These are phyloP conservation scores for Drechslerella stenobrocha DNA, from an alignment of 2,329 filamentous ascomycete species.

Conservation along the genomic window DNA sequence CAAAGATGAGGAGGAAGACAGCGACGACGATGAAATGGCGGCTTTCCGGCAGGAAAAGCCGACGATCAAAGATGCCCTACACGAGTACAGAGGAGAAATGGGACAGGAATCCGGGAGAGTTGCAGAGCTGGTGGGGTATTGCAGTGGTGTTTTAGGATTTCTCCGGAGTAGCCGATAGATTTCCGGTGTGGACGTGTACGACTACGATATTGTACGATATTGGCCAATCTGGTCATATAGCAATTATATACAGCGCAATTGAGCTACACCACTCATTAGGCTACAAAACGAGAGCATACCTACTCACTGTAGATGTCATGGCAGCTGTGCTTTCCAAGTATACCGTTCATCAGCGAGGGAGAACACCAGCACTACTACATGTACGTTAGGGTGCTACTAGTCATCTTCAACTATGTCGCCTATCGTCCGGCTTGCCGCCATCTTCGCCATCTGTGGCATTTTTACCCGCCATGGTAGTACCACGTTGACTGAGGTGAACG, in stretches of 20 bases:
- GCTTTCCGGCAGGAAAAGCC: conserved; percentile 24
- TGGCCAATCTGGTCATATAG: conserved; percentile 1
- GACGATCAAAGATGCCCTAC: conserved; percentile 61
- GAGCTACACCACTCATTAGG: too few species aligned
- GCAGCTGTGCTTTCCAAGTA: too few species aligned
- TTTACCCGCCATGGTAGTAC: too few species aligned
- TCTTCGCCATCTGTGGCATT: too few species aligned
- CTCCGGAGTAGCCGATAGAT: conserved; percentile 63
- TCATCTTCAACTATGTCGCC: too few species aligned
- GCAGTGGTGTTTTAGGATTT: conserved; percentile 81
- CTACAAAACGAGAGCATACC: too few species aligned
- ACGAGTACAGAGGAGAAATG: conserved; percentile 72
- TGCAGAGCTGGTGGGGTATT: conserved; percentile 79
- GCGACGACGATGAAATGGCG: conserved; percentile 56
- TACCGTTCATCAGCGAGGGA: too few species aligned
- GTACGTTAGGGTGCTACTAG: too few species aligned
- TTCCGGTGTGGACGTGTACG: background rate
- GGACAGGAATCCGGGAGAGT: conserved; percentile 71
- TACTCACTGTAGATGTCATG: too few species aligned
- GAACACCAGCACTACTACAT: too few species aligned
- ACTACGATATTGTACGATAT: conserved; percentile 9
- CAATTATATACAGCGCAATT: background rate
- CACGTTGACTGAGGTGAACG: too few species aligned
- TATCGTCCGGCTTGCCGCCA: too few species aligned
- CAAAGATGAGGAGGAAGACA: conserved; percentile 49